Evolutionary conservation across 2,329 filamentous ascomycete genomes (phyloP), one percentile per base, ranked within the genome.

Genomic region (Botrytis galanthina): DNA sequence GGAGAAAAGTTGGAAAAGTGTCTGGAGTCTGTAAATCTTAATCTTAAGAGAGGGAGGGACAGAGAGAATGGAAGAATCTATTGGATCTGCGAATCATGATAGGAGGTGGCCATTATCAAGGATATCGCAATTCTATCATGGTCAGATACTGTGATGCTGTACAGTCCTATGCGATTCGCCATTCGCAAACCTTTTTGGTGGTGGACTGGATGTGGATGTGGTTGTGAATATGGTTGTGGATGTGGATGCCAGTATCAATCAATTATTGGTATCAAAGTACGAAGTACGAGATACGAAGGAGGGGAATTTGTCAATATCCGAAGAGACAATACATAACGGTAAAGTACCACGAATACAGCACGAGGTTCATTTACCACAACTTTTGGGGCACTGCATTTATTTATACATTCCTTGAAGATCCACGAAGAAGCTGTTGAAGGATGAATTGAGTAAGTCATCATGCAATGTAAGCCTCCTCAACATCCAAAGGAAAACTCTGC

Each of bases 331-430:
- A 61, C 32, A 61, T 61, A 39, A 61, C 59, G 59, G 60, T 12
- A 22, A 20, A 46, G 61, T 64, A 32, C n/a, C 39, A 64, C 61
- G 39, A 39, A 64, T 46, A 64, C 39, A 64, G 61, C 61, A 64
- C 61, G 61, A 44, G 61, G 61, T 44, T 44, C 61, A 64, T 64
- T 14, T 29, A 44, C 42, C 61, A 64, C 61, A 46, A 32, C 39
- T 14, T 64, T 44, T n/a, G 39, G 39, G n/a, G 18, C 61, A 64
- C 61, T 64, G 61, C 61, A 64, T 32, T 64, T 22, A 63, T 63
- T 64, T 22, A 63, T 63, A 46, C 39, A 18, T 61, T 20, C 32
- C 32, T 46, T 32, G 37, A 62, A 8, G 51, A 54, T 54, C 51
- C 51, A 54, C 39, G 14, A 29, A 7, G n/a, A 46, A 32, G 39